phyloP scores from a whole-genome alignment of 2,329 filamentous ascomycete genomes.

The Cordyceps farinosa region DNA sequence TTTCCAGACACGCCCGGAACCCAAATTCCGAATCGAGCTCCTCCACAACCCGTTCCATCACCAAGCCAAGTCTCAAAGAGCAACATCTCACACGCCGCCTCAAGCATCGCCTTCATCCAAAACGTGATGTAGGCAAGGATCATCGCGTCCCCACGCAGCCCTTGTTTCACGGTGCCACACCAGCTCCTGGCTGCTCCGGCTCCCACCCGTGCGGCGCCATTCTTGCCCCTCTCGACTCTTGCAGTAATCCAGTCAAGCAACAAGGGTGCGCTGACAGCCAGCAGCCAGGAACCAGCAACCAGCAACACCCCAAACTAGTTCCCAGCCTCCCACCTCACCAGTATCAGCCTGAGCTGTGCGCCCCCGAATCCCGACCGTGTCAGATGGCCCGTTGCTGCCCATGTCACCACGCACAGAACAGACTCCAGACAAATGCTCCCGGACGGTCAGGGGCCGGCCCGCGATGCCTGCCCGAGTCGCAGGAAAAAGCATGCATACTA shows the following conservation, averaged over 20 bases:
- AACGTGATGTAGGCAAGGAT: constrained; percentile 14
- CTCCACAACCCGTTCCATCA: background rate
- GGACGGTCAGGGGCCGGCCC: background rate
- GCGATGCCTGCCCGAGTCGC: background rate
- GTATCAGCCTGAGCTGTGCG: background rate
- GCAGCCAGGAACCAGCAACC: background rate
- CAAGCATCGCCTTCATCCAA: constrained; percentile 8
- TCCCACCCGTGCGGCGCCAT: constrained; percentile 1
- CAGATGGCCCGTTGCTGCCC: background rate
- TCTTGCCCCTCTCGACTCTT: background rate
- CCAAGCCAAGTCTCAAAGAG: background rate
- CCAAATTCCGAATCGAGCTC: background rate
- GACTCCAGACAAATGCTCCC: background rate
- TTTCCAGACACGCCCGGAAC: background rate
- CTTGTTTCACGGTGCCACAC: constrained; percentile 14
- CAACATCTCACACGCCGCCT: background rate
- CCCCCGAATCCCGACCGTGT: background rate
- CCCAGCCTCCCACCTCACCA: background rate
- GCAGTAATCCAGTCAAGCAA: background rate
- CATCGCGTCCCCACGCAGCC: constrained; percentile 13
- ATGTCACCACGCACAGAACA: background rate
- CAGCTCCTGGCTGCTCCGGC: constrained; percentile 1
- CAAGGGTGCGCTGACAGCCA: background rate
- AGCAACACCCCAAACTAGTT: background rate
- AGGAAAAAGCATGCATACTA: background rate